Evolutionary conservation across 768 basidiomycete species (phyloP), one percentile per base, ranked within the genome.

Genomic region (Gloeopeniophorella convolvens): DNA sequence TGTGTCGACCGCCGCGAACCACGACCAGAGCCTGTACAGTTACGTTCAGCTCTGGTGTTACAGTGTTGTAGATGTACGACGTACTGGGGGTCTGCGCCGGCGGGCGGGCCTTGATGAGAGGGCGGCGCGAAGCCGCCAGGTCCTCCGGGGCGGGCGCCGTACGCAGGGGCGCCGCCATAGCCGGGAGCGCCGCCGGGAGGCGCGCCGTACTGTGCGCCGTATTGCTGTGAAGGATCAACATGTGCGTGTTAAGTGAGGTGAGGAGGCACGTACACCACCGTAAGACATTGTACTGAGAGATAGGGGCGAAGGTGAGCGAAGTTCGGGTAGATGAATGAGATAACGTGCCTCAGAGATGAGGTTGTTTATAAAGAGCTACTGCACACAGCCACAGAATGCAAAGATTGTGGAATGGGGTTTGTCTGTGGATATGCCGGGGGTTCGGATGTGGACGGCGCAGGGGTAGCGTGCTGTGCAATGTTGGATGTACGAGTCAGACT

Each of bases 21-120:
- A 86, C 42, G 56, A 66, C 85, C 85, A 89, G 6, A 89, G 61
- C 60, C 87, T 89, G 36, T 9, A 45, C 16, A 21, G 43, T 34
- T 16, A 44, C 6, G 3, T 24, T 11, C 20, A 30, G 9, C 7
- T 10, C 28, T 28, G 11, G 20, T 6, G 27, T 5, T 8, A 24
- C 31, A 13, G 16, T 27, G 10, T 20, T 24, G 35, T 15, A 26
- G n/a, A n/a, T n/a, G n/a, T n/a, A n/a, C 30, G 8, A 69, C 83
- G 63, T 58, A 90, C 88, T 84, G 79, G 21, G 85, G 85, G 48
- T 90, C 88, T 12, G 81, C 81, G 26, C 83, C 85, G 10, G 79
- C 74, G 5, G 82, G 83, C 3, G 80, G 70, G 7, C 71, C 75
- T 13, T 62, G 62, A 16, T 59, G 57, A 3, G 50, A 56, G 16